Conservation (phyloP, 2,329 filamentous ascomycete species). For the Penicillium frequentans region DNA sequence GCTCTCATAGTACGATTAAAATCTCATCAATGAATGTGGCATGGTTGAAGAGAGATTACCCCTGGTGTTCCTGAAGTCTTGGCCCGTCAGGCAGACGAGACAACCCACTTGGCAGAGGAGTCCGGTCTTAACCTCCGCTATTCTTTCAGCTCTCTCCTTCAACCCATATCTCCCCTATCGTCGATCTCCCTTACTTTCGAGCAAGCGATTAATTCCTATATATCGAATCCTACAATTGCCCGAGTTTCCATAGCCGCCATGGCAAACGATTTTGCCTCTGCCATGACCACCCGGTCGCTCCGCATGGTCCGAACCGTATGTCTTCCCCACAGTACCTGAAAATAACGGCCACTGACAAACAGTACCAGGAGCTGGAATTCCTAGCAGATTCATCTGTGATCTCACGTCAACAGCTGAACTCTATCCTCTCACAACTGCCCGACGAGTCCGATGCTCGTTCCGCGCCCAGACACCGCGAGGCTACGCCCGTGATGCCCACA, state of each 20-base stretch:
- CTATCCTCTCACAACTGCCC: constrained; percentile 73
- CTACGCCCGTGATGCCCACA: constrained; percentile 23
- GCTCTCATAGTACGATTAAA: no score
- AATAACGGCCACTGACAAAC: constrained; percentile 4
- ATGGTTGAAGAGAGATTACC: neutral
- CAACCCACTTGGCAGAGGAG: constrained; percentile 3
- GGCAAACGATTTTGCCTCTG: constrained; percentile 44
- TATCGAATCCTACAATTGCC: no score
- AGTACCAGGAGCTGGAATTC: constrained; percentile 77
- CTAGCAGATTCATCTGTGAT: constrained; percentile 82
- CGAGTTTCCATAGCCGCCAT: constrained; percentile 19
- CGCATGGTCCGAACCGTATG: constrained; percentile 82
- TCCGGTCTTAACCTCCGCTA: constrained; percentile 1
- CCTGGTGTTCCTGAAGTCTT: constrained; percentile 4
- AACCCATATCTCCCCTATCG: constrained; percentile 3
- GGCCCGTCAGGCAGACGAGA: constrained; percentile 9
- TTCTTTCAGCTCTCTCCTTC: neutral
- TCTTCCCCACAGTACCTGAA: constrained; percentile 13
- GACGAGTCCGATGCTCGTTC: constrained; percentile 35
- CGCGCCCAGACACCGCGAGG: constrained; percentile 17
- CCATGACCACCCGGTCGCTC: constrained; percentile 78
- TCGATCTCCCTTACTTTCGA: neutral
- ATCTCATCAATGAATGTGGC: neutral
- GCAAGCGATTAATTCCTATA: neutral
- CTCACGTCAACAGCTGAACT: constrained; percentile 70